Conservation (phyloP, 768 basidiomycete genomes). For the Obba rivulosa region DNA sequence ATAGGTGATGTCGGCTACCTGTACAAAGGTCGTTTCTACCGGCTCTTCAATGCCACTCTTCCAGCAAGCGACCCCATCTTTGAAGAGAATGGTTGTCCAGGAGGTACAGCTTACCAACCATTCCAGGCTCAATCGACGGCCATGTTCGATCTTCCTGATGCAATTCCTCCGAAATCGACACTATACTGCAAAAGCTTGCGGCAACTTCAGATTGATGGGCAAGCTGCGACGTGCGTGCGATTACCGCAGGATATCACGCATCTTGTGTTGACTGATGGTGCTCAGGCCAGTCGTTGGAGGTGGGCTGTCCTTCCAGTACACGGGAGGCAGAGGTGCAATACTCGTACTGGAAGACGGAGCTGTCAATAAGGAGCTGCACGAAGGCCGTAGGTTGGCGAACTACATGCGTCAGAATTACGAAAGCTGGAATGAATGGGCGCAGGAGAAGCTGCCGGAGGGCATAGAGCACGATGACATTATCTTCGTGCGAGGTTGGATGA, state of each 20-base stretch:
- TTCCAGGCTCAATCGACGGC: too few relatives aligned
- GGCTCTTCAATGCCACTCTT: conserved; percentile 16
- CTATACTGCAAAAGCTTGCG: too few relatives aligned
- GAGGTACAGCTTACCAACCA: too few relatives aligned
- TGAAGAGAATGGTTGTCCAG: too few relatives aligned
- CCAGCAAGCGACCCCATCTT: conserved; percentile 1
- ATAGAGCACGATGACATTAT: not conserved
- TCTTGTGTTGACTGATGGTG: too few relatives aligned
- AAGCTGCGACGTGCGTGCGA: too few relatives aligned
- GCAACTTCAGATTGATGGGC: too few relatives aligned
- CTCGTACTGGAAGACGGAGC: conserved; percentile 2
- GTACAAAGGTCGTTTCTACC: conserved; percentile 16
- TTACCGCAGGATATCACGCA: too few relatives aligned
- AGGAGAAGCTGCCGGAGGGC: not conserved
- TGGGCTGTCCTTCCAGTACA: conserved; percentile 10
- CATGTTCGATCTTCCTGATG: too few relatives aligned
- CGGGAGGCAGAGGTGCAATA: conserved; percentile 14
- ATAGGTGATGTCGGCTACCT: conserved; percentile 21
- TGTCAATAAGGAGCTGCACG: not conserved
- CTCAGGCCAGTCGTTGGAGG: conserved; percentile 2
- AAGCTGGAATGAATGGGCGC: conserved; percentile 6
- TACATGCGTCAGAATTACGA: conserved; percentile 9
- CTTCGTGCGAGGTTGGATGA: not conserved
- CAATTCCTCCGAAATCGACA: too few relatives aligned
- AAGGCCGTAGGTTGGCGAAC: not conserved